phyloP scores from a whole-genome alignment of 768 basidiomycete species.

The Mrakia frigida region DNA sequence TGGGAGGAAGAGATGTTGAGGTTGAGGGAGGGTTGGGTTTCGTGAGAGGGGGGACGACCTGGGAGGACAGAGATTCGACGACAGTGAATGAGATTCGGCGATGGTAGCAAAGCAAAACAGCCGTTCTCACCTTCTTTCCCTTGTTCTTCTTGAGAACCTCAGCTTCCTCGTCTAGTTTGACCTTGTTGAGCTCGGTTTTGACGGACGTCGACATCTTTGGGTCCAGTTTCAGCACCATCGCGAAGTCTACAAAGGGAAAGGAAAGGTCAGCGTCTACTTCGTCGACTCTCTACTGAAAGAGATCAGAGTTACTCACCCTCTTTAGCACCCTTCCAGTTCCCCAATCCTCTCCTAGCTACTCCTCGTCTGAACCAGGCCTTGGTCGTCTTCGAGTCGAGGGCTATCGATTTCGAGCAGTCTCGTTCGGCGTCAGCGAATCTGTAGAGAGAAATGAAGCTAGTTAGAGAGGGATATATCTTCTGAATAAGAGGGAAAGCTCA shows the following conservation, averaged over 20 bases:
- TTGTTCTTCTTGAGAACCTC: not conserved
- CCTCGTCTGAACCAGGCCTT: slow-evolving; percentile 29
- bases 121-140: not conserved
- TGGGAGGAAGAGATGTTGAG: too few relatives aligned
- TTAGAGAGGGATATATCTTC: not conserved
- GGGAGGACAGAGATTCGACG: not conserved
- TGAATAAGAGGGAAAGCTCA: not conserved
- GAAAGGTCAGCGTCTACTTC: too few relatives aligned
- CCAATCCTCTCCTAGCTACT: slow-evolving; percentile 11
- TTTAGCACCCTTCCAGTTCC: slow-evolving; percentile 1
- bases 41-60: not conserved
- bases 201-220: not conserved
- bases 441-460: not conserved
- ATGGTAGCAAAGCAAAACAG: too few relatives aligned
- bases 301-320: not conserved
- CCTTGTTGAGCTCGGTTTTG: slow-evolving; percentile 18
- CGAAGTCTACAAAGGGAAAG: too few relatives aligned
- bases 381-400: slow-evolving; percentile 15
- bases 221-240: slow-evolving; percentile 22
- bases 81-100: too few relatives aligned
- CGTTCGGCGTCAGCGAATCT: slow-evolving; percentile 27
- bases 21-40: not conserved
- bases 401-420: slow-evolving; percentile 24
- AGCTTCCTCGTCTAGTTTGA: slow-evolving; percentile 11
- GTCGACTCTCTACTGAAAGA: too few relatives aligned